Evolutionary conservation across 768 basidiomycete genomes (phyloP).

Genomic region (Boletus insuetus): DNA sequence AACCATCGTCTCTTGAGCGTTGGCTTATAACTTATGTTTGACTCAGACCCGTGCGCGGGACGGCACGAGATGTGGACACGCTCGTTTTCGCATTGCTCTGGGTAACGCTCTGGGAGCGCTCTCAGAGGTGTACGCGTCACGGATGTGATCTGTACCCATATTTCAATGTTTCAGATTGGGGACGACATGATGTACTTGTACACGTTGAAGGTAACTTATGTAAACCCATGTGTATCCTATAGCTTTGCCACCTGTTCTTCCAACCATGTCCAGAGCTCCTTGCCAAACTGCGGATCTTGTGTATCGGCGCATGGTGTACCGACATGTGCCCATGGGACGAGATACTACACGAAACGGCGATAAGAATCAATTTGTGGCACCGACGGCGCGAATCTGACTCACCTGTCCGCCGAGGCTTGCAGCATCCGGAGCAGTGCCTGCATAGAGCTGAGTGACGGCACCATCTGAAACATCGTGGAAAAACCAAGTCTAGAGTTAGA

Average conservation of each 20-base stretch:
- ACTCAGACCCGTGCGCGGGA: neutral
- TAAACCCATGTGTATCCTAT: neutral
- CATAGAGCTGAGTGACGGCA: slow-evolving; percentile 9
- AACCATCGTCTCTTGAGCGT: neutral
- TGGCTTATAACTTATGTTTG: neutral
- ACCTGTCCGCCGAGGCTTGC: slow-evolving; percentile 5
- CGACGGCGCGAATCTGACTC: neutral
- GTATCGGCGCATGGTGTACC: slow-evolving; percentile 1
- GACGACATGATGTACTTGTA: neutral
- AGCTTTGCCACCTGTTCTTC: slow-evolving; percentile 6
- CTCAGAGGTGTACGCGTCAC: too few relatives aligned
- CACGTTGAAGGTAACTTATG: too few relatives aligned
- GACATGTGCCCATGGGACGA: slow-evolving; percentile 6
- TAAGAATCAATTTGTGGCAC: neutral
- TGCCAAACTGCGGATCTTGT: slow-evolving; percentile 7
- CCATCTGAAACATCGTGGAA: neutral
- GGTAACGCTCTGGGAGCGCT: too few relatives aligned
- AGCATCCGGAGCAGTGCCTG: slow-evolving; percentile 4
- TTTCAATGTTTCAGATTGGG: too few relatives aligned
- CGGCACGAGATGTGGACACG: neutral
- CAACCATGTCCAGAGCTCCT: slow-evolving; percentile 11
- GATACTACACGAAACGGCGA: neutral
- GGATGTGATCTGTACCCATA: too few relatives aligned
- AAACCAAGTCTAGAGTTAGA: neutral
- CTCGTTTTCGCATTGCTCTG: too few relatives aligned